Percentiles rank a stretch among this genome's conserved stretches.
These are phyloP conservation scores for Zopfochytrium polystomum DNA, from an alignment of 371 early-diverging fungal genomes.

Conservation along the genomic window DNA sequence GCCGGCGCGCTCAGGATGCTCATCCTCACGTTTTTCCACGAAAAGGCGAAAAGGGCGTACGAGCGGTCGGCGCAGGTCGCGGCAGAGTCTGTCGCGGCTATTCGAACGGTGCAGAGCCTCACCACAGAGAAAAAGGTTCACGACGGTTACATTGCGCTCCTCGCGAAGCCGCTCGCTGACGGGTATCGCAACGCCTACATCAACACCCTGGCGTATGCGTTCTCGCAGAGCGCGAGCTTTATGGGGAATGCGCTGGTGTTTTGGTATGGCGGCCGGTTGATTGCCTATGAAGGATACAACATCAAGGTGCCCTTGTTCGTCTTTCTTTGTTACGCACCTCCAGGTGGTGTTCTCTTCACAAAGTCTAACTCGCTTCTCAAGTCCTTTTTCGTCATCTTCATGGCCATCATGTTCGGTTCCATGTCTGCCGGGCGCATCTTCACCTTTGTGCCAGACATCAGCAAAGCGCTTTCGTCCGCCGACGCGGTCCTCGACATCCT, in stretches of 20 bases:
- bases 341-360: conserved; percentile 28
- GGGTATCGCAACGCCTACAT: conserved; percentile 34
- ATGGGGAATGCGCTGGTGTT: conserved; percentile 37
- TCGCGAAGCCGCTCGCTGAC: conserved; percentile 33
- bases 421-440: conserved; percentile 49
- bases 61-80: conserved; percentile 68
- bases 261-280: conserved; percentile 31
- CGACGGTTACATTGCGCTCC: conserved; percentile 17
- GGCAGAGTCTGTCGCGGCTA: conserved; percentile 79
- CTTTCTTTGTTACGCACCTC: no score
- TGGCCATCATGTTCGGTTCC: conserved; percentile 38
- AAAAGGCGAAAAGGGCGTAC: conserved; percentile 41
- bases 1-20: conserved; percentile 16
- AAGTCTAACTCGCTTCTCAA: conserved; percentile 13
- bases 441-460: conserved; percentile 73
- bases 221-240: conserved; percentile 30
- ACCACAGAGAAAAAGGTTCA: conserved; percentile 61
- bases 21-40: conserved; percentile 22
- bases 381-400: conserved; percentile 34
- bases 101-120: conserved; percentile 79
- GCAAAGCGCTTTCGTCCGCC: conserved; percentile 73
- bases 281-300: conserved; percentile 29
- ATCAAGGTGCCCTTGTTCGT: conserved; percentile 33
- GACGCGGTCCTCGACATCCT: conserved; percentile 68
- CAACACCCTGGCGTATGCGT: conserved; percentile 30